Percentiles rank a stretch among this genome's conserved stretches.
phyloP scores from a whole-genome alignment of 345 rosid genomes.

The Aegle marmelos region DNA sequence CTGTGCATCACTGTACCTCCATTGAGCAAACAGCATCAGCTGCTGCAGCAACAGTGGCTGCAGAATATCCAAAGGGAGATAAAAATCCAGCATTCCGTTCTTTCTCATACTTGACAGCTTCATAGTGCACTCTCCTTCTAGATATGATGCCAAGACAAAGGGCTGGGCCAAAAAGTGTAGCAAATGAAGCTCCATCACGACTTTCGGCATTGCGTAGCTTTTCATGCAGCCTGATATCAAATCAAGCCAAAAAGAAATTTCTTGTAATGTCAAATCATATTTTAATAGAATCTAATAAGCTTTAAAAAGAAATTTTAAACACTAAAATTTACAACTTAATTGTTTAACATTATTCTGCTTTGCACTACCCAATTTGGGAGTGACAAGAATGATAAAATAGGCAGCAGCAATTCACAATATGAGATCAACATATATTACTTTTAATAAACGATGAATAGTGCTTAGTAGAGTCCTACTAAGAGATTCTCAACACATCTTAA shows the following conservation, averaged over 20 bases:
- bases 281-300: background rate
- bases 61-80: constrained; percentile 92
- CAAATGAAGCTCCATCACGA: constrained; percentile 79
- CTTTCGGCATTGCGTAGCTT: constrained; percentile 56
- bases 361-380: background rate
- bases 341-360: background rate
- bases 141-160: constrained; percentile 80
- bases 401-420: background rate
- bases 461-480: background rate
- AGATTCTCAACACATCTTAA: background rate
- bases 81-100: constrained; percentile 82
- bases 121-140: constrained; percentile 70
- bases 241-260: constrained; percentile 12
- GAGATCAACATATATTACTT: background rate
- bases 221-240: constrained; percentile 60
- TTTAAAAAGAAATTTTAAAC: background rate
- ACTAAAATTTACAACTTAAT: no score
- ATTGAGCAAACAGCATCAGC: constrained; percentile 66
- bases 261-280: background rate
- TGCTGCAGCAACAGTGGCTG: constrained; percentile 63
- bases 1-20: constrained; percentile 54
- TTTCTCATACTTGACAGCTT: constrained; percentile 74
- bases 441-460: background rate
- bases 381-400: background rate
- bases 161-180: constrained; percentile 66